phyloP scores from a whole-genome alignment of 192 early-diverging fungal species.

The Obelidium mucronatum region DNA sequence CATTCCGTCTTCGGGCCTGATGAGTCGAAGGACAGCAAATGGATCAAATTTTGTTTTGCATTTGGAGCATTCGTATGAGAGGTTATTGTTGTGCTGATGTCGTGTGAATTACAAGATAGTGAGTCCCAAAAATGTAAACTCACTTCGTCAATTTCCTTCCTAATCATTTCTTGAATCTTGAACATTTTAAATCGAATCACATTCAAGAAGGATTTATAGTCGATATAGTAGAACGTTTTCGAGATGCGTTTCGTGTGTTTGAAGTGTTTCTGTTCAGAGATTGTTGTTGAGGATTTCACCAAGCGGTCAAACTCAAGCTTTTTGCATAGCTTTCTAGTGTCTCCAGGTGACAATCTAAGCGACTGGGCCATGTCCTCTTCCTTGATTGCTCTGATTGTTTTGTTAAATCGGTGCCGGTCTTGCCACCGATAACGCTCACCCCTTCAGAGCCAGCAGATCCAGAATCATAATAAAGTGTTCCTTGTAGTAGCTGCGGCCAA shows the following conservation, averaged over 20 bases:
- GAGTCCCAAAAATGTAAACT: too few species aligned
- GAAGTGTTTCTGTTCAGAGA: constrained; percentile 19
- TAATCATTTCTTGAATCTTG: constrained; percentile 66
- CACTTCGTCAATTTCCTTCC: constrained; percentile 52
- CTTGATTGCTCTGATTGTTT: constrained; percentile 2
- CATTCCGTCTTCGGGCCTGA: constrained; percentile 16
- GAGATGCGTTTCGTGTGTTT: constrained; percentile 39
- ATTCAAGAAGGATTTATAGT: constrained; percentile 93
- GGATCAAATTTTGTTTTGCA: constrained; percentile 33
- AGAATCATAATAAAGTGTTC: constrained; percentile 79
- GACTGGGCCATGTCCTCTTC: constrained; percentile 77
- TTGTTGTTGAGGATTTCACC: constrained; percentile 54
- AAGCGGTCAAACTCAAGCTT: constrained; percentile 81
- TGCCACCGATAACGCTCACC: background rate
- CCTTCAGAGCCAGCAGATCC: constrained; percentile 66
- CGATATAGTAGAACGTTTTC: constrained; percentile 74
- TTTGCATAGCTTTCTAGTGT: constrained; percentile 80
- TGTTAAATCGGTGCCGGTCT: background rate
- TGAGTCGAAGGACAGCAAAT: background rate
- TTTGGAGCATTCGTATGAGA: constrained; percentile 44
- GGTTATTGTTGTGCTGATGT: constrained; percentile 49
- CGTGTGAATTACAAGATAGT: background rate
- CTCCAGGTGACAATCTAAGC: constrained; percentile 70
- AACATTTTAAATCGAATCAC: constrained; percentile 93
- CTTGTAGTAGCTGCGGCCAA: constrained; percentile 82